Evolutionary conservation across 2,329 filamentous ascomycete species (phyloP).

Genomic region (Diaporthe citriasiana): DNA sequence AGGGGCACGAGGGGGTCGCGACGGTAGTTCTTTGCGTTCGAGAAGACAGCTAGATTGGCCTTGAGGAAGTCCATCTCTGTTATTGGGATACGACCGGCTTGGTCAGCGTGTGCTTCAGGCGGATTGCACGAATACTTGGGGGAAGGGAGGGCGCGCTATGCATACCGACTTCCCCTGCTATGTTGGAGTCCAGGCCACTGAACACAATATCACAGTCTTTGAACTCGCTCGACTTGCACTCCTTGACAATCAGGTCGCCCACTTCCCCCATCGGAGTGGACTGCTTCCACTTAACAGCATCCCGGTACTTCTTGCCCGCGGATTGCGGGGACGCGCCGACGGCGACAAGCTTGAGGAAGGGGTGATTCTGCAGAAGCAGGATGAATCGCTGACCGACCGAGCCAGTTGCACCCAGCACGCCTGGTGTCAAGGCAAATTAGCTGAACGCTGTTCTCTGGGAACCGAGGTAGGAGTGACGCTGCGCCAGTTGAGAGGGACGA

Average conservation of each 20-base stretch:
- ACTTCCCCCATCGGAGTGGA: constrained; percentile 84
- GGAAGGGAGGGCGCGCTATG: constrained; percentile 22
- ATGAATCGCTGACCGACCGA: constrained; percentile 97
- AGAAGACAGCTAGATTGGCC: constrained; percentile 92
- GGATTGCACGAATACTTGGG: constrained; percentile 6
- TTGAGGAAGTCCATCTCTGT: constrained; percentile 91
- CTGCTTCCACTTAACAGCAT: constrained; percentile 97
- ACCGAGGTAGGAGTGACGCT: neutral
- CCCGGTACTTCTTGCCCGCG: constrained; percentile 93
- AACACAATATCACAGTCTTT: constrained; percentile 93
- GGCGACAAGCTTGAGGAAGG: constrained; percentile 87
- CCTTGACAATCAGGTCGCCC: constrained; percentile 85
- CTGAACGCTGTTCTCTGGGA: constrained; percentile 26
- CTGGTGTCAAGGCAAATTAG: constrained; percentile 52
- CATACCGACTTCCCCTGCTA: constrained; percentile 91
- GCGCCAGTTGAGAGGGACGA: constrained; percentile 49
- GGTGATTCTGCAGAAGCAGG: constrained; percentile 89
- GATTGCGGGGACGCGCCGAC: constrained; percentile 91
- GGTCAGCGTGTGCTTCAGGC: constrained; percentile 16
- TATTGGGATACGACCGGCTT: constrained; percentile 36
- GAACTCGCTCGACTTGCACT: constrained; percentile 87
- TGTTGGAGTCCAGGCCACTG: constrained; percentile 90
- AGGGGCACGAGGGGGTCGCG: constrained; percentile 91
- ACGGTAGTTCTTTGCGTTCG: constrained; percentile 98
- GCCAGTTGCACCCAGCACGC: constrained; percentile 91